A percentile compares a stretch with the other conserved stretches of the same genome.
phyloP scores from a whole-genome alignment of 495 filamentous ascomycete species.

The Tetracladium marchalianum region DNA sequence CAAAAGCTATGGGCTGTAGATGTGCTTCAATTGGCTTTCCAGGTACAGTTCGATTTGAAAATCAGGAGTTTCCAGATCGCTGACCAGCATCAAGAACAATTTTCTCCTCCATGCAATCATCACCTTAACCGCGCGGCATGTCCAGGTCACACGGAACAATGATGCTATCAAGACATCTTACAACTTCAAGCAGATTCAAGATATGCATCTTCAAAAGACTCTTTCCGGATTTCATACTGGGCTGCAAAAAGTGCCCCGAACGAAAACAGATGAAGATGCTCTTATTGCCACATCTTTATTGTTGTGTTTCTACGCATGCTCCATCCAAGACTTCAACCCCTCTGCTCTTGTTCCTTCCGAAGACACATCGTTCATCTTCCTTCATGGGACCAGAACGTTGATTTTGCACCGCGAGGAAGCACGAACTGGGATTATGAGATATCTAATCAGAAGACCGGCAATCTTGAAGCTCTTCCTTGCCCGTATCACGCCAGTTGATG shows the following conservation, averaged over 20 bases:
- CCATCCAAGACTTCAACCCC: conserved; percentile 4
- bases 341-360: background rate
- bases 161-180: background rate
- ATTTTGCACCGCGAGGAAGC: background rate
- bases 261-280: background rate
- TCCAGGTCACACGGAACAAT: background rate
- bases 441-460: background rate
- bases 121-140: conserved; percentile 2
- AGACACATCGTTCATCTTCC: conserved; percentile 5
- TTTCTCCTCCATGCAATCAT: conserved; percentile 11
- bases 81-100: conserved; percentile 1
- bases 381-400: conserved; percentile 1
- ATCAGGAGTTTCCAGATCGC: background rate
- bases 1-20: conserved; percentile 4
- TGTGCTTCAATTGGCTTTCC: conserved; percentile 4
- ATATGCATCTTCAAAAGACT: conserved; percentile 2
- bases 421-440: background rate
- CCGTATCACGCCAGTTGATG: background rate
- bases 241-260: background rate
- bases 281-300: conserved; percentile 4
- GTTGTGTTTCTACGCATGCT: conserved; percentile 5
- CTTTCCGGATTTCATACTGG: conserved; percentile 1
- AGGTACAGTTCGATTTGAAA: background rate
- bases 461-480: background rate
- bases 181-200: background rate